These are phyloP conservation scores for Zalaria sp. DNA, from an alignment of 2,329 filamentous ascomycete species.

Conservation along the genomic window DNA sequence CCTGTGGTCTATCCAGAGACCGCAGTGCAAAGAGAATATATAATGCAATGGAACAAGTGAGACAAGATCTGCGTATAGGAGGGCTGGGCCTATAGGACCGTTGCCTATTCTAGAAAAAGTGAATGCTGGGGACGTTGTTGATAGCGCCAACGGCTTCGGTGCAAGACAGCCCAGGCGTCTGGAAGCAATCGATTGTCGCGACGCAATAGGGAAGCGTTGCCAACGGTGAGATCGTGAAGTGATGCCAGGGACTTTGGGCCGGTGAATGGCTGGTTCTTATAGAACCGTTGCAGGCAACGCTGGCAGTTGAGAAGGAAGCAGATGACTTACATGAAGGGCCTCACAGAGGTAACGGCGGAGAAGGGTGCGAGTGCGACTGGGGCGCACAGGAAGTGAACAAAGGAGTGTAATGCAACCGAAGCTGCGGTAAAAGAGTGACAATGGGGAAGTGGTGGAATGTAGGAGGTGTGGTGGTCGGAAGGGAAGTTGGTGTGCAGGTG, in stretches of 20 bases:
- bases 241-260: neutral
- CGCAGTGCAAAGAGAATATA: slow-evolving; percentile 3
- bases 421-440: slow-evolving; percentile 9
- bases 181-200: slow-evolving; percentile 6
- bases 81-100: too few species aligned
- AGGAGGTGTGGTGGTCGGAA: neutral
- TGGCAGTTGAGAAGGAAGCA: neutral
- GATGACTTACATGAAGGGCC: slow-evolving; percentile 7
- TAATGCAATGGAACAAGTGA: neutral
- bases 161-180: neutral
- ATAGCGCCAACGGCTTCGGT: too few species aligned
- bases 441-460: slow-evolving; percentile 5
- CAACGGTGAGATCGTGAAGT: neutral
- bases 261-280: slow-evolving; percentile 5
- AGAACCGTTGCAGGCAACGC: slow-evolving; percentile 1
- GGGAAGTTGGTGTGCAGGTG: neutral
- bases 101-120: neutral
- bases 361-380: slow-evolving; percentile 7
- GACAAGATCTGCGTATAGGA: neutral
- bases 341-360: slow-evolving; percentile 6
- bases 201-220: neutral
- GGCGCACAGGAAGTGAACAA: slow-evolving; percentile 4
- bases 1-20: slow-evolving; percentile 3
- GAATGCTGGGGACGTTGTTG: neutral
- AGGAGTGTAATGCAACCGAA: slow-evolving; percentile 7